These are phyloP conservation scores for Xylaria hypoxylon DNA, from an alignment of 2,329 filamentous ascomycete genomes.

Conservation along the genomic window DNA sequence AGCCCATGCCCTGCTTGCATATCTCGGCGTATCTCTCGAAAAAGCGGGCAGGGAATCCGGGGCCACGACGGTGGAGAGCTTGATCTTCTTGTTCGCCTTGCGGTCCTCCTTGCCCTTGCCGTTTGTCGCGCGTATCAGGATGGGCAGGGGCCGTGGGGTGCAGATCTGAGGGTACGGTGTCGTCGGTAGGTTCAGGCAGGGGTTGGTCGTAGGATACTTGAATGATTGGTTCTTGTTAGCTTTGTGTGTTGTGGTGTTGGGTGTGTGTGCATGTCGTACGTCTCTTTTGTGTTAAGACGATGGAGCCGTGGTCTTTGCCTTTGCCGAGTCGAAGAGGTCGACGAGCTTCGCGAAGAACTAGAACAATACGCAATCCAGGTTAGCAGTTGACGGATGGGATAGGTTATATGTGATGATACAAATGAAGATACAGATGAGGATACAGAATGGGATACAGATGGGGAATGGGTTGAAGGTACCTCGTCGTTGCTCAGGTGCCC, in stretches of 20 bases:
- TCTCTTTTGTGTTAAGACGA: constrained; percentile 82
- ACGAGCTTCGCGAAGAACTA: constrained; percentile 80
- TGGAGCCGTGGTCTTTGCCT: constrained; percentile 76
- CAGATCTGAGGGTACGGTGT: constrained; percentile 70
- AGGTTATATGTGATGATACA: neutral
- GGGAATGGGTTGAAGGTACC: constrained; percentile 52
- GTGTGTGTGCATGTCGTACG: constrained; percentile 58
- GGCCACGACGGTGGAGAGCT: constrained; percentile 85
- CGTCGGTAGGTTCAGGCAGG: constrained; percentile 56
- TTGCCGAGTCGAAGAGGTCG: constrained; percentile 74
- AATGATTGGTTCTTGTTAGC: constrained; percentile 12
- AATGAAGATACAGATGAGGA: too few relatives aligned
- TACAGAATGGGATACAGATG: too few relatives aligned
- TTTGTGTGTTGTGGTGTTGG: constrained; percentile 2
- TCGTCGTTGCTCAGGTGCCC: constrained; percentile 71
- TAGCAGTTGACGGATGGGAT: constrained; percentile 24
- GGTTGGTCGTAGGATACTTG: constrained; percentile 60
- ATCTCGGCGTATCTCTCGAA: constrained; percentile 88
- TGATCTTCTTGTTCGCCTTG: constrained; percentile 66
- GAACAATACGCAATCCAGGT: constrained; percentile 15
- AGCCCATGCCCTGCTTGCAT: constrained; percentile 89
- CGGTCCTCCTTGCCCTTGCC: constrained; percentile 73
- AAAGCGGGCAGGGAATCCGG: constrained; percentile 82
- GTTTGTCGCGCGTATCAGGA: constrained; percentile 87
- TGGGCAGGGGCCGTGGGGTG: constrained; percentile 70